These are phyloP conservation scores for Poa annua DNA, from an alignment of 176 grass and related monocot genomes.

Conservation along the genomic window DNA sequence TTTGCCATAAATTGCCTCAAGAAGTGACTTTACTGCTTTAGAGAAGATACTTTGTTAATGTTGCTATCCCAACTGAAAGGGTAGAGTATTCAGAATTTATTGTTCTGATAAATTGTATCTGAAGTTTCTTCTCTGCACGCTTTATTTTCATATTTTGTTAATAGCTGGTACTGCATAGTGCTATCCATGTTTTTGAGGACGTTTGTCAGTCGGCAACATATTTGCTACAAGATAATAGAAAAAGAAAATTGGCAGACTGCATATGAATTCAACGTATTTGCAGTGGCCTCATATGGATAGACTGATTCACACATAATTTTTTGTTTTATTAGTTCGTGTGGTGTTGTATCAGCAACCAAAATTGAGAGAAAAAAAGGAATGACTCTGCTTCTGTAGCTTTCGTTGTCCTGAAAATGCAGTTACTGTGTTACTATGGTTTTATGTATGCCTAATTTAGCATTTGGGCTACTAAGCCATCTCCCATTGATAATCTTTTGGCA, in stretches of 20 bases:
- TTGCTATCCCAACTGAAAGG: background rate
- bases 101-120: background rate
- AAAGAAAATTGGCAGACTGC: background rate
- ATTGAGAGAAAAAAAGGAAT: slow-evolving; percentile 1
- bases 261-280: background rate
- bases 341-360: slow-evolving; percentile 13
- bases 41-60: slow-evolving; percentile 16
- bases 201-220: background rate
- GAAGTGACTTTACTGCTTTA: slow-evolving; percentile 17
- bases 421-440: background rate
- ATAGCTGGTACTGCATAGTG: background rate
- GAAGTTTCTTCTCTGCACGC: background rate
- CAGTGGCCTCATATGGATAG: background rate
- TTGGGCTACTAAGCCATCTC: slow-evolving; percentile 8
- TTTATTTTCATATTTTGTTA: slow-evolving; percentile 11
- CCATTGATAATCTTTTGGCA: slow-evolving; percentile 38
- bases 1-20: slow-evolving; percentile 13
- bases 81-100: background rate
- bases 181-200: background rate
- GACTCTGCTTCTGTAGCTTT: background rate
- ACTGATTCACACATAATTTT: slow-evolving; percentile 1
- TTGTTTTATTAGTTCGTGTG: slow-evolving; percentile 2
- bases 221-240: slow-evolving; percentile 5
- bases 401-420: slow-evolving; percentile 10
- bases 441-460: background rate